Evolutionary conservation across 1,139 yeast genomes (phyloP), one percentile per base, ranked within the genome.

Genomic region (Zhuliangozyma parablackwelliae): DNA sequence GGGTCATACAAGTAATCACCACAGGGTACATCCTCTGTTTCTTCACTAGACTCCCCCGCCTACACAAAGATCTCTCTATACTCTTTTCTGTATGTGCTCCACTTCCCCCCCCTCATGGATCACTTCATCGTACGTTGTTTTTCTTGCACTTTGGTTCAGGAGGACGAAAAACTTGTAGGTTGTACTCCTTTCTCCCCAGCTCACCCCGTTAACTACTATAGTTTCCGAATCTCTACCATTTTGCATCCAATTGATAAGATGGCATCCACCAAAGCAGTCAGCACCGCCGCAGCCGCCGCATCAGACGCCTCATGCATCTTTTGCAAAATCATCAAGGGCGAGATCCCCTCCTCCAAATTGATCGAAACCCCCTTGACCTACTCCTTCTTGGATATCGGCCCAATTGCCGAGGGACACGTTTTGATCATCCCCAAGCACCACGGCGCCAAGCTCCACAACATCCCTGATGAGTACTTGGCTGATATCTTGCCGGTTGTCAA

Each of bases 251-350:
- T 23, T 23, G 24, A 9, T 5, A 23, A 9, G 3, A 23, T 23
- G 24, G 24, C 24, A 7, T 23, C 16, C 16, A 16, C 29, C 30
- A 35, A 25, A n/a, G 32, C 27, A 31, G 25, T 21, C 24, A 27
- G 31, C 20, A 38, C 21, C 11, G 36, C 38, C 40, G 41, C 47
- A 6, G 36, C 21, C 11, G 36, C 38, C 40, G 41, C 47, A 6
- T 39, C 48, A 9, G 37, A 39, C 29, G 43, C 50, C 30, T 32
- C 79, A 33, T 90, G 97, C 65, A 78, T 90, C 50, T 90, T 90
- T 58, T 90, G 97, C 70, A 87, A 88, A 54, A 90, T 90, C 60
- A 80, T 90, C 65, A 86, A 85, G 57, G 95, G 96, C 37, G 96
- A 90, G 51, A 90, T 90, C 54, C 97, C 97, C 30, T 84, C 95